Evolutionary conservation across 192 early-diverging fungal species (phyloP), one percentile per base, ranked within the genome.

Genomic region (Podila epigama): DNA sequence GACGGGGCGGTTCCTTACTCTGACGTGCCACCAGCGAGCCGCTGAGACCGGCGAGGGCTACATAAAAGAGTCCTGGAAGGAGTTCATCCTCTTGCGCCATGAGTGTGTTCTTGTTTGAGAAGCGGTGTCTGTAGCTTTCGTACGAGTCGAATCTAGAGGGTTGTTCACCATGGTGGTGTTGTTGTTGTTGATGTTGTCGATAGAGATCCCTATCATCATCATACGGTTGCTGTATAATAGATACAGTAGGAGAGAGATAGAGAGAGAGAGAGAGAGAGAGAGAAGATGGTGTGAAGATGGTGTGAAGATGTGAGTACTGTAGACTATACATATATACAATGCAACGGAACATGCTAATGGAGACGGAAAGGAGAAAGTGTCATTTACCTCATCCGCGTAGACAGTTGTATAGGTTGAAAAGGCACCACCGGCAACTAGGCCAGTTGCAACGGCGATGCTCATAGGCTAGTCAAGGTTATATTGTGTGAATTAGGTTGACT

Each of bases 21-120:
- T 77, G 73, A 36, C 73, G 73, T 36, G 61, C 73, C 6, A 77
- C 66, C 36, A 63, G 42, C n/a, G 73, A 66, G 22, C 72, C 72
- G 7, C 59, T 33, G 16, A 75, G 25, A 39, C 73, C 73, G 1
- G 73, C 59, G 18, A 77, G 53, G 34, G 66, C 66, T 6, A 77
- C 73, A 55, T 68, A 68, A 54, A 77, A 50, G 3, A 77, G 36
- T 4, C 73, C 73, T 9, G 66, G 73, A 29, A 77, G 20, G 48
- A 77, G 73, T 18, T 77, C 66, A 37, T 77, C 73, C 18, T 77
- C 73, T 2, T 77, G 36, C 8, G 41, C 31, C 7, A 67, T 42
- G 18, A 75, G 27, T 1, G 71, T 61, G n/a, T 60, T 40, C 5
- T 59, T 63, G 51, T 40, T 28, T 11, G 55, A 41, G 53, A 63